Base-by-base conservation (phyloP, 805 yeast genomes). In the Candida chilensis region DNA sequence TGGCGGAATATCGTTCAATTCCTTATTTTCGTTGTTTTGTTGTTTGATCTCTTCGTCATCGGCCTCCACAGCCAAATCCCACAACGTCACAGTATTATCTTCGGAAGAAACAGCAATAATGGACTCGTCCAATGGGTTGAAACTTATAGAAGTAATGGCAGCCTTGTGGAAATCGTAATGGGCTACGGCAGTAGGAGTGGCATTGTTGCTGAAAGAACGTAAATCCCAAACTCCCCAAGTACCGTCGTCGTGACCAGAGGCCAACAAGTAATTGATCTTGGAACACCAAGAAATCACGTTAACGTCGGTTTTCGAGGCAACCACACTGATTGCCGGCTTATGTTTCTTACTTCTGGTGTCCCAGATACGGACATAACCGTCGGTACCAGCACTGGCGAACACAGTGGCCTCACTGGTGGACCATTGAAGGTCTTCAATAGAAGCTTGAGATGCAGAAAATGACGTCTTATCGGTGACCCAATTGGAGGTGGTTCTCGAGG, bases 61-160 rank as follows among this genome's bases (percentile, higher is more conserved):
- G 3, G 97, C 97, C 61, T 92, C 98, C 11, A 92, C 98, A 9
- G 96, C 90, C 52, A 92, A 68, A 62, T 92, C 98, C 98, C 98
- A 92, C 41, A 92, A 63, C 2, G 96, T 87, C 6, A 92, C 96
- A 5, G 97, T 92, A 54, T 87, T 87, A 57, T 92, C 98, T 52
- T 88, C 97, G 1, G 95, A 84, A 3, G 94, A 87, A 12, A 90
- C 96, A 2, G 97, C 97, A 32, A 92, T 72, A 38, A 88, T 86
- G 1, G 96, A 85, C 57, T 92, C 98, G 52, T 92, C 98, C 40
- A 79, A 64, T 29, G 97, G 98, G 51, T 88, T 88, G 68, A 90
- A 92, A 37, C 90, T 79, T 40, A 92, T 86, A 5, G 96, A 80
- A 1, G 98, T 92, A 46, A 92, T 72, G 16, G 98, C 81, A 27